Conservation (phyloP, 192 early-diverging fungal species). For the Backusella psychrophila region DNA sequence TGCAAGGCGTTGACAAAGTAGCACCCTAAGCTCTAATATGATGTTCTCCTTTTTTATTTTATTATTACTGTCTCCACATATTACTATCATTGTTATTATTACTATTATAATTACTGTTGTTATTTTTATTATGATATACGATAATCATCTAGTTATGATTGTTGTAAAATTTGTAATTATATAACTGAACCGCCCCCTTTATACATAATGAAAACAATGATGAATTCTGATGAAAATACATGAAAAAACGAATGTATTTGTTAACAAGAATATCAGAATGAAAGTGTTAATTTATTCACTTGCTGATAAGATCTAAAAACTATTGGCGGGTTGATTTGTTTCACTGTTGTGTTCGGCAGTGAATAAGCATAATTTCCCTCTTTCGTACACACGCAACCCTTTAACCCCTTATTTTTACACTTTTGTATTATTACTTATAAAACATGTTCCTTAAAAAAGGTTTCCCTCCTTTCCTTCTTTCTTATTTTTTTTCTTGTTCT, state of each 20-base stretch:
- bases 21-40: not conserved
- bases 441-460: constrained; percentile 2
- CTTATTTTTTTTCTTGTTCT: not conserved
- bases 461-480: not conserved
- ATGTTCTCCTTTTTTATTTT: not conserved
- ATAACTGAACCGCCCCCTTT: not conserved
- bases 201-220: not conserved
- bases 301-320: not conserved
- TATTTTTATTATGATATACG: not conserved
- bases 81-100: not conserved
- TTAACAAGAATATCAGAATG: not conserved
- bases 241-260: not conserved
- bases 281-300: not conserved
- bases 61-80: not conserved
- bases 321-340: not conserved
- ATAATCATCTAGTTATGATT: not conserved
- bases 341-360: not conserved
- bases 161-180: not conserved
- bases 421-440: not conserved
- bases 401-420: not conserved
- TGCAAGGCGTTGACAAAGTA: constrained; percentile 3
- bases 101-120: not conserved
- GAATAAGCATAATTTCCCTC: not conserved
- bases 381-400: not conserved
- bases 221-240: not conserved